These are phyloP conservation scores for Penicillium manginii DNA, from an alignment of 495 filamentous ascomycete species.

Conservation along the genomic window DNA sequence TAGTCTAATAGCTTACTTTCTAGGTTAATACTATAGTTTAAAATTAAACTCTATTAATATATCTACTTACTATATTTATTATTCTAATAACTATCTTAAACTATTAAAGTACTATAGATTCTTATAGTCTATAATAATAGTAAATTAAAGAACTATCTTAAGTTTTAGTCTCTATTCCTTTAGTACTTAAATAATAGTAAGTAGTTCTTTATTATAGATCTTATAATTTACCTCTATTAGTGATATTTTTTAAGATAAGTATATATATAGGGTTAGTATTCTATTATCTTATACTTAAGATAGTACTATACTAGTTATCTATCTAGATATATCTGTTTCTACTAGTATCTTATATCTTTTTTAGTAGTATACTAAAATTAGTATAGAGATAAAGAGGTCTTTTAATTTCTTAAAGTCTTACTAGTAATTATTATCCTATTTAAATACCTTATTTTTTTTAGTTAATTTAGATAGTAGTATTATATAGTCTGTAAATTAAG, in stretches of 20 bases:
- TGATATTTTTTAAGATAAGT: slow-evolving; percentile 27
- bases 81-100: slow-evolving; percentile 17
- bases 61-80: slow-evolving; percentile 18
- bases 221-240: slow-evolving; percentile 36
- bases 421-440: too few relatives aligned
- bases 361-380: neutral
- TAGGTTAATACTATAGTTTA: slow-evolving; percentile 3
- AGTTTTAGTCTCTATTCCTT: slow-evolving; percentile 32
- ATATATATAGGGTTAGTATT: slow-evolving; percentile 19
- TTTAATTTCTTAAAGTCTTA: slow-evolving; percentile 11
- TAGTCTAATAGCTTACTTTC: neutral
- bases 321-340: slow-evolving; percentile 21
- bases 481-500: too few relatives aligned
- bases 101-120: slow-evolving; percentile 25
- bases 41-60: slow-evolving; percentile 7
- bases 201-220: slow-evolving; percentile 35
- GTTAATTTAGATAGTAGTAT: too few relatives aligned
- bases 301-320: slow-evolving; percentile 8
- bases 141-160: slow-evolving; percentile 8
- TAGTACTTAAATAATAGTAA: slow-evolving; percentile 31
- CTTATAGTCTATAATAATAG: slow-evolving; percentile 22
- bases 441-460: too few relatives aligned
- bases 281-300: neutral
- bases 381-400: too few relatives aligned
- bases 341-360: slow-evolving; percentile 2